These are phyloP conservation scores for Sclerotinia borealis DNA, from an alignment of 2,329 filamentous ascomycete species.

Conservation along the genomic window DNA sequence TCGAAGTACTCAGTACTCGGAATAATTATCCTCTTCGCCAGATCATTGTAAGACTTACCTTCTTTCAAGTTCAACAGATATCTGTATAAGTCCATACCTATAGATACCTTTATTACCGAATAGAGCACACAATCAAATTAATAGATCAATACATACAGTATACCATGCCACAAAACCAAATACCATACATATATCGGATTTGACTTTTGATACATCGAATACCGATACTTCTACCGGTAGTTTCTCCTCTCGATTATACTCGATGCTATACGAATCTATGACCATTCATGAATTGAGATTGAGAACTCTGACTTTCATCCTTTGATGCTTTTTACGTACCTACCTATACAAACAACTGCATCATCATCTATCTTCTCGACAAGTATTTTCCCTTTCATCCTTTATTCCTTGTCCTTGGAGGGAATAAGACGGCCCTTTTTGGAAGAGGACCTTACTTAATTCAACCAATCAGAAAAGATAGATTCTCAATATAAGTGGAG, in stretches of 20 bases:
- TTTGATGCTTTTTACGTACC: neutral
- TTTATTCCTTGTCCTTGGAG: neutral
- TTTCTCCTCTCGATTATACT: neutral
- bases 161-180: neutral
- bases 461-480: neutral
- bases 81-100: neutral
- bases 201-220: neutral
- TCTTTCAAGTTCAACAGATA: neutral
- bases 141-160: neutral
- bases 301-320: neutral
- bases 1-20: too few relatives aligned
- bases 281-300: neutral
- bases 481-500: neutral
- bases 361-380: neutral
- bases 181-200: neutral
- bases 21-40: neutral
- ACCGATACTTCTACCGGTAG: neutral
- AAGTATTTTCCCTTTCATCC: neutral
- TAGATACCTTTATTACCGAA: neutral
- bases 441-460: neutral
- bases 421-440: constrained; percentile 14
- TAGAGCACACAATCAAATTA: neutral
- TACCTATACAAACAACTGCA: neutral
- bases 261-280: neutral
- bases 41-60: neutral